Base-by-base conservation (phyloP, 2,329 filamentous ascomycete genomes). In the Colletotrichum musicola region DNA sequence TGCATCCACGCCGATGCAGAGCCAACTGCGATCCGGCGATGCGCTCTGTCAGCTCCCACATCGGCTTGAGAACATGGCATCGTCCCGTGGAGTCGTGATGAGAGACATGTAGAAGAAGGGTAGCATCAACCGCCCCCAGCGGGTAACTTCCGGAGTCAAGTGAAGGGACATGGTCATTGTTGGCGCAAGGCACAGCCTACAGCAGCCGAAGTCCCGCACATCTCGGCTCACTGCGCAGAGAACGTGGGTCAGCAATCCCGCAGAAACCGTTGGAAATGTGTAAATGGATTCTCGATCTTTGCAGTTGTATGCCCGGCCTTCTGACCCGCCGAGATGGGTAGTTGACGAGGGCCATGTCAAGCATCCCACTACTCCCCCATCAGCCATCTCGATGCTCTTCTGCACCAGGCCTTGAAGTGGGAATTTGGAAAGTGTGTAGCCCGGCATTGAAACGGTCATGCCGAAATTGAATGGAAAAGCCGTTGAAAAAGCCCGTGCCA, bases 401-500 rank as follows among this genome's bases (percentile, higher is more conserved):
- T 5, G 16, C 38, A 40, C 7, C 46, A 18, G 30, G 20, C 9
- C n/a, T 13, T 42, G 40, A 7, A 35, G 7, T 2, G 30, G 30
- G 7, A 22, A 22, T 22, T 22, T 22, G 20, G 20, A 35, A 35
- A 35, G 30, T 35, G 7, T 35, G 12, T 35, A 35, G 30, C 30
- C 30, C 40, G 40, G 40, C 12, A 42, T 4, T 14, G 40, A 42
- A 42, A 42, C 40, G 40, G 40, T 42, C 13, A 42, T 42, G 40
- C 40, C 40, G 40, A 42, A 14, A n/a, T 42, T 42, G 13, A n/a
- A n/a, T n/a, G 13, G 16, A 18, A 30, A 30, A 54, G 25, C 46
- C 35, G 44, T 27, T 22, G 40, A 16, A 40, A 13, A 27, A 49
- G 46, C 53, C 58, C 51, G 64, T 62, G 58, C 64, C 51, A 46